Evolutionary conservation across 2,329 filamentous ascomycete genomes (phyloP).

Genomic region (Sporothrix pseudoabietina): DNA sequence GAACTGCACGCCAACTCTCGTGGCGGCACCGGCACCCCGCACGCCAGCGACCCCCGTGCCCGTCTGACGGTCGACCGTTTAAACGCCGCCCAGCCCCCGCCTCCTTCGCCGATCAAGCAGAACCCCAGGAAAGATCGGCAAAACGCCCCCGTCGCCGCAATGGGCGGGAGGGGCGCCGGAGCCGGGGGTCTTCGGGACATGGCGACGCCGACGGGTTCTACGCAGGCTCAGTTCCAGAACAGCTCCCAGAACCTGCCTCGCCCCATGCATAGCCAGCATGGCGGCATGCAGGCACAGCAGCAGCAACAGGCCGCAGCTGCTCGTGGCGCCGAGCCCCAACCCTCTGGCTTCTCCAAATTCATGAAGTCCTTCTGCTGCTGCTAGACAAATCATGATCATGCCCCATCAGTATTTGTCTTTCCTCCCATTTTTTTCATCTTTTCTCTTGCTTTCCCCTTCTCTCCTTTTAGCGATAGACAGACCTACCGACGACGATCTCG

Average conservation of each 20-base stretch:
- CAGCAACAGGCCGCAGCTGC: conserved; percentile 50
- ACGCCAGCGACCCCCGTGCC: conserved; percentile 57
- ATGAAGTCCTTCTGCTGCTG: conserved; percentile 93
- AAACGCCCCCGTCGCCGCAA: conserved; percentile 74
- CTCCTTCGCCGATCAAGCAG: conserved; percentile 81
- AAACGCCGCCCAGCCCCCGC: conserved; percentile 90
- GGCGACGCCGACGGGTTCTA: conserved; percentile 84
- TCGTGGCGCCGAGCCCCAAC: conserved; percentile 68
- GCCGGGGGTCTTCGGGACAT: conserved; percentile 73
- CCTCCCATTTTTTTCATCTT: not conserved
- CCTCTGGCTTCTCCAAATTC: conserved; percentile 84
- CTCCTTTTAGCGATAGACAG: conserved; percentile 15
- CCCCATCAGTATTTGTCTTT: not conserved
- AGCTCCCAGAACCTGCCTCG: conserved; percentile 83
- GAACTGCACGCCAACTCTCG: conserved; percentile 77
- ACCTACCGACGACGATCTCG: conserved; percentile 4
- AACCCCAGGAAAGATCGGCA: conserved; percentile 72
- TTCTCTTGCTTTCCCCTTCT: not conserved
- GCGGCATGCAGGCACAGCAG: conserved; percentile 56
- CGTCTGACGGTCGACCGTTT: conserved; percentile 80
- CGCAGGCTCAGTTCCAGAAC: conserved; percentile 94
- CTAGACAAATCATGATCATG: conserved; percentile 42
- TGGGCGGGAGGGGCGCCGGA: conserved; percentile 75
- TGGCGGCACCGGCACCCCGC: conserved; percentile 66
- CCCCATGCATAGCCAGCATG: conserved; percentile 62